A percentile compares a stretch with the other conserved stretches of the same genome.
phyloP scores from a whole-genome alignment of 768 basidiomycete species.

The Rhodosporidiobolus sp. region DNA sequence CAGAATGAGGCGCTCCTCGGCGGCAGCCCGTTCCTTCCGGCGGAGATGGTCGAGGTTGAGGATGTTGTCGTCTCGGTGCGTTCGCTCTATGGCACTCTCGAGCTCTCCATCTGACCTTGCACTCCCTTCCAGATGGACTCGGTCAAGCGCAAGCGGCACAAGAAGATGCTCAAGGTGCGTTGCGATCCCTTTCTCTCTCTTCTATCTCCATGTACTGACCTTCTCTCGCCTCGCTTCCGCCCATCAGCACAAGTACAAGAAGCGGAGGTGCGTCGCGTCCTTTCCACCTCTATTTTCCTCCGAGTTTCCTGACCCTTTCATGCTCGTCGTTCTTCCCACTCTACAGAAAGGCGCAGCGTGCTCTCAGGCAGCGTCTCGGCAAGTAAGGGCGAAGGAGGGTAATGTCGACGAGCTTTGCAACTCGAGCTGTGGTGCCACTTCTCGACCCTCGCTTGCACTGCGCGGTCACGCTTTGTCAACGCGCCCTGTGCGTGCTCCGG shows the following conservation, averaged over 20 bases:
- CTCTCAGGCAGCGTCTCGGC: constrained; percentile 33
- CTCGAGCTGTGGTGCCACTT: not conserved
- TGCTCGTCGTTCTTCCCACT: not conserved
- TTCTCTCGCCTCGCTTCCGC: too few relatives aligned
- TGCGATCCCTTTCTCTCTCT: too few relatives aligned
- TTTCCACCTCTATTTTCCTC: not conserved
- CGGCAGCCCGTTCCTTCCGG: constrained; percentile 32
- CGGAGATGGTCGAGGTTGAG: constrained; percentile 34
- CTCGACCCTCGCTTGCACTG: not conserved
- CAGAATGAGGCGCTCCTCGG: not conserved
- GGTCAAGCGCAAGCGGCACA: constrained; percentile 35
- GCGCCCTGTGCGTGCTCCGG: too few relatives aligned
- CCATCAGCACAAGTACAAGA: constrained; percentile 39
- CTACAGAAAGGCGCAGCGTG: constrained; percentile 38
- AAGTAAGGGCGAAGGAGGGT: constrained; percentile 16
- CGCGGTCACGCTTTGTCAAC: too few relatives aligned
- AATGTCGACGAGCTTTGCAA: not conserved
- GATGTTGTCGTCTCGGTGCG: constrained; percentile 10
- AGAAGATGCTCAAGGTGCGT: constrained; percentile 27
- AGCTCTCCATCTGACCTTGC: not conserved
- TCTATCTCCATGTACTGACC: not conserved
- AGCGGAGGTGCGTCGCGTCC: constrained; percentile 23
- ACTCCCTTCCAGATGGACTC: constrained; percentile 39
- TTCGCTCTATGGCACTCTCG: not conserved
- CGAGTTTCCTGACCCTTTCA: not conserved